Base-by-base conservation (phyloP, 179 eudicot genomes). In the Silene vulgaris region DNA sequence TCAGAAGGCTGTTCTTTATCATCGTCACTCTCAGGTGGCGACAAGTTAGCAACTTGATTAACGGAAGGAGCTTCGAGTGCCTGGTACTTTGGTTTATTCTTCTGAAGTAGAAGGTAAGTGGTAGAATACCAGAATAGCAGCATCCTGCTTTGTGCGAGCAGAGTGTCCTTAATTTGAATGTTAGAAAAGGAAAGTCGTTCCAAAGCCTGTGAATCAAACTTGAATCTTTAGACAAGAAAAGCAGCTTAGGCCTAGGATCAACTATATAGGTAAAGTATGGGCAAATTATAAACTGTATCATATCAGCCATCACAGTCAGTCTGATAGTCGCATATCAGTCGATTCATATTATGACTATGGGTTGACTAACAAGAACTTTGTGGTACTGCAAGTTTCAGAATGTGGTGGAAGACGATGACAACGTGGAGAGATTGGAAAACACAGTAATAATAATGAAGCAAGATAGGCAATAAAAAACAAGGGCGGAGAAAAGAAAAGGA, bases 51-150 rank as follows among this genome's bases (percentile, higher is more conserved):
- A 60, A 50, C 68, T 83, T 83, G 77, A 76, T 87, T 86, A 74
- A 45, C 65, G 69, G 86, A 78, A 64, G 87, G 91, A 19, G 83
- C 88, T 80, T 90, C 89, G 20, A 94, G 92, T 66, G 20, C 78
- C 84, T 94, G 98, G 77, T 90, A 94, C 82, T 85, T 92, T 11
- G 96, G 96, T 73, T 87, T 92, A 74, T 94, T 94, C 84, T 88
- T 92, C 88, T 92, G 85, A n/a, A 94, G 92, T 73, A 94, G 83
- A 71, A 92, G 77, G 77, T 89, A 94, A 23, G 98, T 89, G 35
- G 90, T 85, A 81, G 82, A 90, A 79, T 94, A 94, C 98, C 94
- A 92, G 82, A 94, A 92, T 35, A 90, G 37, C 14, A 94, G 80
- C 81, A 94, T 89, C 83, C 86, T 85, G 77, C 96, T 89, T 78